Evolutionary conservation across 179 eudicot species (phyloP), one percentile per base, ranked within the genome.

Genomic region (Beta macrorhiza): DNA sequence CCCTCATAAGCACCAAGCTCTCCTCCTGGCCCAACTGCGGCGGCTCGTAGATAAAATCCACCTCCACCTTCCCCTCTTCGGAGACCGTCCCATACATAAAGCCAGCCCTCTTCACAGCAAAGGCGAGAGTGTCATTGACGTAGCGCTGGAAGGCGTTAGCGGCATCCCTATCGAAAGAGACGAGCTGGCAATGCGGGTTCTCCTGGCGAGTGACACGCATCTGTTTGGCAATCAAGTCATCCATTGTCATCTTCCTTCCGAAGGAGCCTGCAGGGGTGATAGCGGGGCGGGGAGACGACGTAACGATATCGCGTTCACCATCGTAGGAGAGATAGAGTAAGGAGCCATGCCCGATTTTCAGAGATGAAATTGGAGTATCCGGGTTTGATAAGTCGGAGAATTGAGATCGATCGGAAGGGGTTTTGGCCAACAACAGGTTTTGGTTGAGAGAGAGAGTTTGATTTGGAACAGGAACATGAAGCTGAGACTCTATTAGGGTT

Each of bases 31-130:
- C 97, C n/a, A 86, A 70, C 64, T 92, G 93, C 0, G 99, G 97
- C 2, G 99, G 99, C 88, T 95, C 99, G 65, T 95, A 95, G n/a
- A 95, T 92, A 63, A 91, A 93, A 82, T 95, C 86, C 25, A 95
- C 98, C 83, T 93, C 98, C 0, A 95, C 97, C 51, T 87, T 91
- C 5, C 99, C 97, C 67, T 73, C 90, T 0, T 85, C 88, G 2
- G 90, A 86, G 4, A 95, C 99, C 0, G 92, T 91, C 15, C 99
- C 99, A 37, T 95, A 93, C 99, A 95, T 93, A 72, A 95, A 83
- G 20, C 99, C 99, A 0, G 93, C 95, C 0, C 98, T 84, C 79
- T 95, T 93, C 14, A 95, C 92, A 2, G 88, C 98, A 69, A 95
- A 95, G 7, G 89, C 98, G 0, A 95, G 84, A 8, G 85, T 59